phyloP scores from a whole-genome alignment of 768 basidiomycete species.

The Macrolepiota fuliginosa region DNA sequence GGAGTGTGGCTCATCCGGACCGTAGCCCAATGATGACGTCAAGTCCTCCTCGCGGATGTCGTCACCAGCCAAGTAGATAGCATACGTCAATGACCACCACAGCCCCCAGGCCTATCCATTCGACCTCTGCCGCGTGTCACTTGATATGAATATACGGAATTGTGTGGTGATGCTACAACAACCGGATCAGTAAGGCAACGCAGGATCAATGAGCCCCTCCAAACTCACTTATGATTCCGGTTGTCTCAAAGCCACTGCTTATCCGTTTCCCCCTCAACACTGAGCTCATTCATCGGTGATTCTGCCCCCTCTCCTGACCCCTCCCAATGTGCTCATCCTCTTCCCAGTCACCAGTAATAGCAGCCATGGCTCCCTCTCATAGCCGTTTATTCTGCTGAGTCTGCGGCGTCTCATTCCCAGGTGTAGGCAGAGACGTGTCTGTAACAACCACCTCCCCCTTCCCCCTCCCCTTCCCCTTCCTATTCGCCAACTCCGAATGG shows the following conservation, averaged over 20 bases:
- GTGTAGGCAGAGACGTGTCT: conserved; percentile 50
- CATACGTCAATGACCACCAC: too few relatives aligned
- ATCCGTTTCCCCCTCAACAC: conserved; percentile 71
- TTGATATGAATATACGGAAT: too few relatives aligned
- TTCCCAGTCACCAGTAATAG: conserved; percentile 28
- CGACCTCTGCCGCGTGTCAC: too few relatives aligned
- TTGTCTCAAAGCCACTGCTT: conserved; percentile 64
- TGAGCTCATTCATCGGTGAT: conserved; percentile 60
- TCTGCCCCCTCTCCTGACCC: conserved; percentile 16
- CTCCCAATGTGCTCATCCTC: conserved; percentile 16
- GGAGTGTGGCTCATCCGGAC: too few relatives aligned
- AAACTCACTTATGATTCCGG: conserved; percentile 70
- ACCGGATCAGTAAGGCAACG: background rate
- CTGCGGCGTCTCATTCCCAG: conserved; percentile 60
- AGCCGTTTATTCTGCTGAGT: conserved; percentile 65
- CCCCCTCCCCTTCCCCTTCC: too few relatives aligned
- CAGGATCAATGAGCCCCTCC: background rate
- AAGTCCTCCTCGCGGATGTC: too few relatives aligned
- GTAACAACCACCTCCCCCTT: conserved; percentile 32
- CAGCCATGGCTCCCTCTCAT: conserved; percentile 50
- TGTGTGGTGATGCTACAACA: conserved; percentile 68
- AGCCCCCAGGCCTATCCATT: too few relatives aligned
- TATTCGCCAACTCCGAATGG: too few relatives aligned
- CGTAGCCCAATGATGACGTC: too few relatives aligned
- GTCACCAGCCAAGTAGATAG: too few relatives aligned